Base-by-base conservation (phyloP, 2,329 filamentous ascomycete species). In the Aspergillus tanneri region DNA sequence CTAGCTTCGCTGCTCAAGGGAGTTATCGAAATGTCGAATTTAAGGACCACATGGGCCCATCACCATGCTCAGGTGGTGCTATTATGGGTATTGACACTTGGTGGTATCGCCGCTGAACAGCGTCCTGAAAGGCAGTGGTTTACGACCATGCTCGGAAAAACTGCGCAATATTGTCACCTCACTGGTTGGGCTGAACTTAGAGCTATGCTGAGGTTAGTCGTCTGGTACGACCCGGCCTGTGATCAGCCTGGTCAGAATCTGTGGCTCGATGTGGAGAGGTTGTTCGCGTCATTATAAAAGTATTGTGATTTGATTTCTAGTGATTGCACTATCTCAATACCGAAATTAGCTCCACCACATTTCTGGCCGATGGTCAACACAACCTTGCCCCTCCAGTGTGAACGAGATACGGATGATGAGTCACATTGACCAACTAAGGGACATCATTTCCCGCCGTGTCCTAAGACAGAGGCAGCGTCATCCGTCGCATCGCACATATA, bases 91-190 rank as follows among this genome's bases (percentile, higher is more conserved):
- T 52, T 71, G 5, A 58, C 60, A 0, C 57, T 73, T 7, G 70
- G 69, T 3, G 69, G 67, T 3, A 71, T 74, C 18, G 68, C 70
- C 2, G 65, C 70, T 0, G 57, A 62, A 11, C 56, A 60, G n/a
- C 55, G 56, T 0, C 53, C 57, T 0, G 58, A 67, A 23, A 64
- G 68, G 4, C 34, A 50, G 2, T 73, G 67, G 65, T 73, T 67
- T 41, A 59, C 63, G 6, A 50, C 53, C 0, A 55, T 54, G 4
- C 49, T 72, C 1, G 47, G 50, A 4, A 50, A 64, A 12, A 51
- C 60, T 2, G 50, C 60, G 2, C 47, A 40, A 7, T 47, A 48
- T 7, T 55, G 47, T 11, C 50, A 54, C 3, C 47, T 71, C 8
- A 32, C 27, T 4, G 55, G 54, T 5, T 71, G 65, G 64, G 21